Evolutionary conservation across 371 early-diverging fungal genomes (phyloP).

Genomic region (Funneliformis caledonium): DNA sequence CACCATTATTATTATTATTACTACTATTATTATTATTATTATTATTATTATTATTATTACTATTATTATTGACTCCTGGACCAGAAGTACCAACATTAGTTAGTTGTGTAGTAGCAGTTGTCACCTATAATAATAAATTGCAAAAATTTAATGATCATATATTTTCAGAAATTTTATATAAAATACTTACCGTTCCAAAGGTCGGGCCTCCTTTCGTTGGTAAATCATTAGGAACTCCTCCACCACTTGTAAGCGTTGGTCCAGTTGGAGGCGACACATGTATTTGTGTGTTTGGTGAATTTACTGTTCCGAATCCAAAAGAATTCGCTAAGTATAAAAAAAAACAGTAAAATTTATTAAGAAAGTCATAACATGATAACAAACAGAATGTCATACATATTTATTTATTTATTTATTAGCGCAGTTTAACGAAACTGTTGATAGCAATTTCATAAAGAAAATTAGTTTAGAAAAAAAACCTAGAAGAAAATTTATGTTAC

Average conservation of each 20-base stretch:
- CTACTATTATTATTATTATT: not conserved
- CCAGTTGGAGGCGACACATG: not conserved
- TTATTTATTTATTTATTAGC: not conserved
- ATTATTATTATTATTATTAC: not conserved
- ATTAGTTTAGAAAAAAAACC: too few relatives aligned
- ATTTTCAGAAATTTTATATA: not conserved
- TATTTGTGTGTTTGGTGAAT: not conserved
- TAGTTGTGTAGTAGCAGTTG: not conserved
- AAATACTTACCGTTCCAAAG: slow-evolving; percentile 21
- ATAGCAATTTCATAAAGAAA: not conserved
- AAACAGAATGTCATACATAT: not conserved
- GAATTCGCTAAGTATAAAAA: not conserved
- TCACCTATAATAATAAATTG: not conserved
- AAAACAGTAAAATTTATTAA: not conserved
- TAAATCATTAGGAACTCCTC: not conserved
- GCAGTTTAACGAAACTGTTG: too few relatives aligned
- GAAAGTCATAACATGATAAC: too few relatives aligned
- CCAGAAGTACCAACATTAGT: slow-evolving; percentile 2
- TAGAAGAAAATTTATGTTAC: not conserved
- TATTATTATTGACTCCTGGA: not conserved
- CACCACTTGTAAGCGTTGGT: slow-evolving; percentile 9
- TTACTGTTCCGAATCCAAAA: slow-evolving; percentile 33
- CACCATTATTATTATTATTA: not conserved
- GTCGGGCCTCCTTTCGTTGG: not conserved
- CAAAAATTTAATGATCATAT: not conserved